phyloP scores from a whole-genome alignment of 495 filamentous ascomycete genomes.

The Hypoxylon subgilvum region DNA sequence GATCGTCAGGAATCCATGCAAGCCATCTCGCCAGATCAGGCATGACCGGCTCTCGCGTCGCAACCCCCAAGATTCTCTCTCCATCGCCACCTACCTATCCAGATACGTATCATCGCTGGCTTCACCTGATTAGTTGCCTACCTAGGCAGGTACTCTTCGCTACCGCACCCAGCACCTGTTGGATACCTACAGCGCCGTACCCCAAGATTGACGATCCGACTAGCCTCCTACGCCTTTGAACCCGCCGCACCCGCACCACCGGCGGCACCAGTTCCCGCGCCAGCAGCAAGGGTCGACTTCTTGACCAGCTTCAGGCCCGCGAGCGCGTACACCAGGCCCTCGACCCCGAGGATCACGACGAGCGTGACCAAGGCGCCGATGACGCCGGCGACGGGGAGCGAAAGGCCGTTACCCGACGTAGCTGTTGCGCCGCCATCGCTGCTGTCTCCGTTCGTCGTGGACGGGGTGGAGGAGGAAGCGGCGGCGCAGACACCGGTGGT shows the following conservation, averaged over 20 bases:
- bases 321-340: slow-evolving; percentile 48
- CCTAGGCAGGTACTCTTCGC: too few relatives aligned
- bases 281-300: slow-evolving; percentile 38
- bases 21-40: too few relatives aligned
- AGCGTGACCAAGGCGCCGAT: slow-evolving; percentile 58
- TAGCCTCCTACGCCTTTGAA: slow-evolving; percentile 14
- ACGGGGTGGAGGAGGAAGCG: too few relatives aligned
- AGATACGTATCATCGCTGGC: too few relatives aligned
- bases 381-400: slow-evolving; percentile 59
- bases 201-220: too few relatives aligned
- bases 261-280: neutral
- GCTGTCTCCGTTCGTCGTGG: neutral
- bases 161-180: too few relatives aligned
- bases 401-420: slow-evolving; percentile 37
- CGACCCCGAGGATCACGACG: slow-evolving; percentile 49
- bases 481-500: slow-evolving; percentile 64
- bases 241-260: slow-evolving; percentile 8
- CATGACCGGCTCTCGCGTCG: too few relatives aligned
- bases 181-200: too few relatives aligned
- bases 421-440: slow-evolving; percentile 1
- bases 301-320: slow-evolving; percentile 46
- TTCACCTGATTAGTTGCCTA: too few relatives aligned
- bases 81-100: too few relatives aligned
- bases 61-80: too few relatives aligned
- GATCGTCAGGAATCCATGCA: too few relatives aligned